Conservation (phyloP, 768 basidiomycete species). For the Phylloporus sp. region DNA sequence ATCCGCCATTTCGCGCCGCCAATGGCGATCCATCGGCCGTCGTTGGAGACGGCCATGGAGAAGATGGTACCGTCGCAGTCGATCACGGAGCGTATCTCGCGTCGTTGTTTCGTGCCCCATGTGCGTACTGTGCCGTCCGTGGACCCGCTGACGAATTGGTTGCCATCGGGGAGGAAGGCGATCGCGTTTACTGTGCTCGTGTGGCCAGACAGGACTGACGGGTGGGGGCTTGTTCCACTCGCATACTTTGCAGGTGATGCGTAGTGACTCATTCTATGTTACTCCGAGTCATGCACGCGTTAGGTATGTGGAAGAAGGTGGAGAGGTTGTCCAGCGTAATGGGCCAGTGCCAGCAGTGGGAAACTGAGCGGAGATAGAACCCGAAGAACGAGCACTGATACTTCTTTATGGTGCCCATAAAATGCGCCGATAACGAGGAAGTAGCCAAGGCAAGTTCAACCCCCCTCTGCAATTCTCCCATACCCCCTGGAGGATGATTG, state of each 20-base stretch:
- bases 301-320: no score
- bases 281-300: background rate
- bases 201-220: constrained; percentile 2
- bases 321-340: no score
- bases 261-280: background rate
- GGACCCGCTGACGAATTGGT: constrained; percentile 4
- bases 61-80: background rate
- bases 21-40: constrained; percentile 10
- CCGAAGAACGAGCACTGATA: no score
- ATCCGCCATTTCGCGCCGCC: constrained; percentile 5
- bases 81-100: background rate
- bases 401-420: constrained; percentile 13
- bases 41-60: constrained; percentile 1
- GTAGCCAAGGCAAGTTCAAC: background rate
- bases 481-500: constrained; percentile 14
- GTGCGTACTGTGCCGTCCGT: background rate
- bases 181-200: background rate
- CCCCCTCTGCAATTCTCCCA: background rate
- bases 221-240: background rate
- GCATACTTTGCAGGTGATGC: background rate
- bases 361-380: no score
- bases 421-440: background rate
- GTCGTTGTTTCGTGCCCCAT: background rate
- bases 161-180: constrained; percentile 1
- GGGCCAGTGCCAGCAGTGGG: no score